phyloP scores from a whole-genome alignment of 2,329 filamentous ascomycete genomes.

The Atkinsonella hypoxylon region DNA sequence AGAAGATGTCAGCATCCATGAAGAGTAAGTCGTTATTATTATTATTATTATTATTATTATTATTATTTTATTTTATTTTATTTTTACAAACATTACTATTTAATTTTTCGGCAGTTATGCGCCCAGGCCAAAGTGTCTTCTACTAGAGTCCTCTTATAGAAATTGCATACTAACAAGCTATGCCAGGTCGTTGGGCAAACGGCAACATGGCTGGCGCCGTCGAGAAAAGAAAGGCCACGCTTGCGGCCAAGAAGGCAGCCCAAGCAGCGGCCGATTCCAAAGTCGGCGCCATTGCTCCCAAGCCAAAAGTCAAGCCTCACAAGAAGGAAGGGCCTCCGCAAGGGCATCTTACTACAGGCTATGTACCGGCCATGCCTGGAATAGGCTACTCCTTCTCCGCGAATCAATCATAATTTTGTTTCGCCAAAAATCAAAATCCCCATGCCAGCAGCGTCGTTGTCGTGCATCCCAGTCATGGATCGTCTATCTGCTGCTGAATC shows the following conservation, averaged over 20 bases:
- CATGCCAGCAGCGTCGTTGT: too few species aligned
- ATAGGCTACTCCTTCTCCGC: slow-evolving; percentile 17
- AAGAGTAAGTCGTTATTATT: slow-evolving; percentile 34
- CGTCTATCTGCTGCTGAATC: too few species aligned
- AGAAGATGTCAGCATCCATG: slow-evolving; percentile 56
- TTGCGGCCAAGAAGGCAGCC: slow-evolving; percentile 45
- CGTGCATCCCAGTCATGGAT: too few species aligned
- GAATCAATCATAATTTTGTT: slow-evolving; percentile 1
- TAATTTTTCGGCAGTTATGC: too few species aligned
- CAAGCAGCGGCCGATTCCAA: slow-evolving; percentile 29
- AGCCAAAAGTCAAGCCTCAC: slow-evolving; percentile 22
- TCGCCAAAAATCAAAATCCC: too few species aligned
- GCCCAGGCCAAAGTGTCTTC: too few species aligned
- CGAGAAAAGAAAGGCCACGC: slow-evolving; percentile 46
- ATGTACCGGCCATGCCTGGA: slow-evolving; percentile 14
- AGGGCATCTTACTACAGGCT: slow-evolving; percentile 2
- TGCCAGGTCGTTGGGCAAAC: slow-evolving; percentile 44
- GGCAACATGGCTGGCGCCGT: slow-evolving; percentile 50
- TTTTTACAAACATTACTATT: too few species aligned
- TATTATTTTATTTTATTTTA: too few species aligned
- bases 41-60: too few species aligned
- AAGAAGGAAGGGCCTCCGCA: slow-evolving; percentile 20
- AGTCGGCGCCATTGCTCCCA: slow-evolving; percentile 24
- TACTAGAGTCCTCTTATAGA: too few species aligned
- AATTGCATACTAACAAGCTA: slow-evolving; percentile 12